These are phyloP conservation scores for Trebouxia sp. DNA, from an alignment of 139 green algal genomes.

Conservation along the genomic window DNA sequence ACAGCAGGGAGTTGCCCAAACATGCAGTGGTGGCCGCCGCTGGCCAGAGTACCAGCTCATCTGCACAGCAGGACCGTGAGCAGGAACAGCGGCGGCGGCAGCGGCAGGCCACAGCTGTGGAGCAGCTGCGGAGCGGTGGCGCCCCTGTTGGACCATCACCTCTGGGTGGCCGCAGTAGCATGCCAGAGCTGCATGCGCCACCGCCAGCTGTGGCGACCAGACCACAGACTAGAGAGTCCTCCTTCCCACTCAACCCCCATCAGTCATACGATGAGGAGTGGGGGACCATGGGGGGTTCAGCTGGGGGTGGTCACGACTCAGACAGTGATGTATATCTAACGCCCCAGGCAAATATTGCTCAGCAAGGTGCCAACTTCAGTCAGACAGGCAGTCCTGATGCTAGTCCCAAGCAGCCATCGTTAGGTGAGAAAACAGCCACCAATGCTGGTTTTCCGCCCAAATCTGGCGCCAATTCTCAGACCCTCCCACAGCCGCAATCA, in stretches of 20 bases:
- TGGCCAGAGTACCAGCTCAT: too few relatives aligned
- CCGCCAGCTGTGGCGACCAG: not conserved
- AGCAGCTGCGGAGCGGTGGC: not conserved
- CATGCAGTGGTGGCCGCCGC: not conserved
- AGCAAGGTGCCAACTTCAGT: not conserved
- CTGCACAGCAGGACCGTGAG: not conserved
- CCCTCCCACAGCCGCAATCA: not conserved
- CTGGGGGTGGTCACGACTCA: slow-evolving; percentile 1
- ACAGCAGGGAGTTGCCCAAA: not conserved
- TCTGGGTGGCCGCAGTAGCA: not conserved
- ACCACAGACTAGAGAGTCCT: not conserved
- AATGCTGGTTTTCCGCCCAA: not conserved
- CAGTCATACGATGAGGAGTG: slow-evolving; percentile 31
- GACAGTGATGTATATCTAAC: slow-evolving; percentile 4
- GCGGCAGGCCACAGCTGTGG: not conserved
- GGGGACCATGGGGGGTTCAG: slow-evolving; percentile 21
- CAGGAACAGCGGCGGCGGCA: not conserved
- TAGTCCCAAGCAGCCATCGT: not conserved
- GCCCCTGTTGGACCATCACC: not conserved
- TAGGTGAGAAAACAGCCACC: too few relatives aligned
- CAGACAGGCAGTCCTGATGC: not conserved
- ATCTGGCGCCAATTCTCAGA: not conserved
- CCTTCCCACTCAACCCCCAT: slow-evolving; percentile 14
- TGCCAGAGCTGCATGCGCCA: not conserved
- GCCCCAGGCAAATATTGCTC: not conserved